Conservation (phyloP, 805 yeast species). For the Metschnikowia corniflorae region DNA sequence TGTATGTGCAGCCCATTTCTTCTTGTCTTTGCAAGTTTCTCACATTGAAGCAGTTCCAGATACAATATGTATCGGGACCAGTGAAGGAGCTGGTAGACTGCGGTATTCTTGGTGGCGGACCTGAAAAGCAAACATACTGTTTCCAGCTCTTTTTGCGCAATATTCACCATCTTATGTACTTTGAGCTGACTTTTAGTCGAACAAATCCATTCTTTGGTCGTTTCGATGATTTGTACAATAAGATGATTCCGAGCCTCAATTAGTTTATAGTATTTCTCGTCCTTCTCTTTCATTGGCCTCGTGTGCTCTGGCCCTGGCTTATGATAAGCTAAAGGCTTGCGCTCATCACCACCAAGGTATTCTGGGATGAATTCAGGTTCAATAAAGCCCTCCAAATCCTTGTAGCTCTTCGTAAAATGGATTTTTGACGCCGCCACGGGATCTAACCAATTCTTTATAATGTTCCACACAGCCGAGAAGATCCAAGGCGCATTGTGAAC, state of each 20-base stretch:
- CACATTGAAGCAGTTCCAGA: too few relatives aligned
- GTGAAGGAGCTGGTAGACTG: too few relatives aligned
- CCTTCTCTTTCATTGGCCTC: conserved; percentile 25
- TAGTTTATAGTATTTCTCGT: conserved; percentile 40
- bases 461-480: conserved; percentile 90
- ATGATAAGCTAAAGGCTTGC: conserved; percentile 54
- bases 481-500: conserved; percentile 97
- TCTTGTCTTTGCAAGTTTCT: too few relatives aligned
- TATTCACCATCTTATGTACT: too few relatives aligned
- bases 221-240: conserved; percentile 50
- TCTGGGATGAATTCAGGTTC: conserved; percentile 59
- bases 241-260: conserved; percentile 53
- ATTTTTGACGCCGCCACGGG: conserved; percentile 95
- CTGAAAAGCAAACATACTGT: too few relatives aligned
- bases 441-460: conserved; percentile 90
- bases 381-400: conserved; percentile 66
- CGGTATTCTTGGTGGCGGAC: too few relatives aligned
- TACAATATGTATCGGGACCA: too few relatives aligned
- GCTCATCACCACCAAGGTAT: conserved; percentile 72
- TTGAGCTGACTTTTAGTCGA: conserved; percentile 48
- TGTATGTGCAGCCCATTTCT: too few relatives aligned
- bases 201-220: conserved; percentile 79
- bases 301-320: conserved; percentile 60
- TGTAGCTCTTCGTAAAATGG: conserved; percentile 66
- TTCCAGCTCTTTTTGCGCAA: too few relatives aligned